Evolutionary conservation across 1,284 basidiomycete species (phyloP).

Genomic region (Trametes hirsuta): DNA sequence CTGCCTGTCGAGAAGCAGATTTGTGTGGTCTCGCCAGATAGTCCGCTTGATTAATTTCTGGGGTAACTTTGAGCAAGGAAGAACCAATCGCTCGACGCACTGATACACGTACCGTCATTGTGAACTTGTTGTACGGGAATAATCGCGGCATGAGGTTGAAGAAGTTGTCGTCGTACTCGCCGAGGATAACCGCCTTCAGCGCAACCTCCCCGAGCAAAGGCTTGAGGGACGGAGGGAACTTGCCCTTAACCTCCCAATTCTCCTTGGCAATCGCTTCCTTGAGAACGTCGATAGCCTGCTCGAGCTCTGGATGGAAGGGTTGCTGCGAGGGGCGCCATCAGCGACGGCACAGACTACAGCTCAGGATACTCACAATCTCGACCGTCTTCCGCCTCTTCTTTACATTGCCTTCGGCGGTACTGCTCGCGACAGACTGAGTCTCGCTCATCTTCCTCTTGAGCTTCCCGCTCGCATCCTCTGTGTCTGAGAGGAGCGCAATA

Average conservation of each 20-base stretch:
- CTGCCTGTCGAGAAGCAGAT: constrained; percentile 63
- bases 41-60: constrained; percentile 86
- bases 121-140: constrained; percentile 94
- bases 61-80: neutral
- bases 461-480: constrained; percentile 34
- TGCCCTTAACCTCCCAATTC: constrained; percentile 79
- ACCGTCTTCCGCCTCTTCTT: constrained; percentile 72
- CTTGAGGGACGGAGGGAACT: constrained; percentile 86
- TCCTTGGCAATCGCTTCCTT: constrained; percentile 64
- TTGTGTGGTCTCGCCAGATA: constrained; percentile 70
- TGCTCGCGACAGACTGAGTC: constrained; percentile 14
- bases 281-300: constrained; percentile 63
- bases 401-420: constrained; percentile 20
- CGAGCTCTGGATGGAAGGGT: constrained; percentile 70
- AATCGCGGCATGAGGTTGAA: constrained; percentile 86
- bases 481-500: constrained; percentile 49
- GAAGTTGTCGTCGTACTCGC: constrained; percentile 91
- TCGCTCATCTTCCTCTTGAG: constrained; percentile 36
- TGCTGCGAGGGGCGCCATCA: constrained; percentile 38
- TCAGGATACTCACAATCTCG: constrained; percentile 52
- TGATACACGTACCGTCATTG: constrained; percentile 65
- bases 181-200: constrained; percentile 77
- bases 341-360: neutral
- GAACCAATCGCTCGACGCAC: neutral
- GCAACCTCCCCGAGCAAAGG: constrained; percentile 75